A percentile compares a stretch with the other conserved stretches of the same genome.
Evolutionary conservation across 257 asterid species (phyloP).

Genomic region (Mitragyna speciosa): DNA sequence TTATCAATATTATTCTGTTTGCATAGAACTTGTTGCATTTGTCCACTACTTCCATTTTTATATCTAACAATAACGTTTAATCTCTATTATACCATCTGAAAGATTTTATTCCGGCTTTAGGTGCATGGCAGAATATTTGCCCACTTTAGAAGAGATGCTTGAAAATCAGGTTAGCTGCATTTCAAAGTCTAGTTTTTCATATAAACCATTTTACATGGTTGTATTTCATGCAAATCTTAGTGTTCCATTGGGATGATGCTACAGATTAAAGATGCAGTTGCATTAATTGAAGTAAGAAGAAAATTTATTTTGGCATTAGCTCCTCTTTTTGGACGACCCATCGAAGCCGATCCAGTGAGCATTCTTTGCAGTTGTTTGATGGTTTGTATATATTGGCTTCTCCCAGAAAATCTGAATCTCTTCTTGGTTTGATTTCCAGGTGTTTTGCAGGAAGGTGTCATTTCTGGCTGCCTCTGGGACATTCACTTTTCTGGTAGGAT

Average conservation of each 20-base stretch:
- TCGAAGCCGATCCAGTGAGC: conserved; percentile 88
- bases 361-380: conserved; percentile 21
- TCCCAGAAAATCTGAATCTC: conserved; percentile 15
- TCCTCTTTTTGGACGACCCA: conserved; percentile 76
- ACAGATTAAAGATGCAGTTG: conserved; percentile 81
- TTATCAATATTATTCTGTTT: conserved; percentile 6
- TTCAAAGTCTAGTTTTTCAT: conserved; percentile 13
- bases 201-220: background rate
- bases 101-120: conserved; percentile 34
- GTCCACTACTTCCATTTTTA: background rate
- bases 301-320: conserved; percentile 62
- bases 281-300: conserved; percentile 70
- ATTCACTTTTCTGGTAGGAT: conserved; percentile 75
- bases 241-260: conserved; percentile 11
- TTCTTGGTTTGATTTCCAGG: conserved; percentile 46
- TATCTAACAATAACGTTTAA: background rate
- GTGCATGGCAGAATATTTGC: conserved; percentile 98
- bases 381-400: conserved; percentile 12
- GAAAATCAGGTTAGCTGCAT: conserved; percentile 62
- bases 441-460: conserved; percentile 80
- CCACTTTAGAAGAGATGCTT: conserved; percentile 69
- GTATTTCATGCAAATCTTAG: conserved; percentile 3
- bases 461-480: conserved; percentile 71
- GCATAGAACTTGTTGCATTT: background rate
- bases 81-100: background rate